Base-by-base conservation (phyloP, 768 basidiomycete genomes). In the Leccinum aurantiacum region DNA sequence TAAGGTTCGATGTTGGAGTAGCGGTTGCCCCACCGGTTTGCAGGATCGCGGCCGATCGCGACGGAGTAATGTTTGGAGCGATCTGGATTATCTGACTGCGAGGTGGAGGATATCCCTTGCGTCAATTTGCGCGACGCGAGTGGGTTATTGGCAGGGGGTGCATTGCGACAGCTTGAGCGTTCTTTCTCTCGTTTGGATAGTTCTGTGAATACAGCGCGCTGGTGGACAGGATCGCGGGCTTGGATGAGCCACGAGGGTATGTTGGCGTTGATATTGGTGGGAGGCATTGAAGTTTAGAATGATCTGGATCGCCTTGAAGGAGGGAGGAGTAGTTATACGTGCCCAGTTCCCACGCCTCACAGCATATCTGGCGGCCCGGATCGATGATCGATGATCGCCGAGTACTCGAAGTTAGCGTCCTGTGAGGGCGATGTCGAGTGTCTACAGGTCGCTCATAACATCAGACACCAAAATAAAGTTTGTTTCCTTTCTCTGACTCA, bases 1-100 rank as follows among this genome's bases (percentile, higher is more conserved):
- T 93, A 95, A 0, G 93, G 90, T 51, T 83, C 74, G 56, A 95
- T 81, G 65, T 92, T 84, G 29, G 69, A 53, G 65, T 95, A 95
- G 13, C 93, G 88, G 76, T 93, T 93, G 33, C 71, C 73, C 50
- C 64, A 65, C 22, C 66, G 52, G 66, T 89, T 83, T 27, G 69
- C 70, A 29, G 77, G 77, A 53, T 78, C 70, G 53, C 69, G 71
- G 19, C 83, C 88, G n/a, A 78, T 69, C 6, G 78, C 70, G 60
- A 85, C 75, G 14, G 88, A 84, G 69, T 90, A 92, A 63, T 88
- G 74, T 25, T 75, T 72, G 56, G 67, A 41, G 48, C 60, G 67
- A 6, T 76, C 74, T 0, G 48, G 25, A 33, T 57, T 57, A 15
- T 63, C 66, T 29, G 57, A 22, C 14, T 60, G 67, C 7, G 62